These are phyloP conservation scores for Ilex aquifolium DNA, from an alignment of 257 asterid species.

Conservation along the genomic window DNA sequence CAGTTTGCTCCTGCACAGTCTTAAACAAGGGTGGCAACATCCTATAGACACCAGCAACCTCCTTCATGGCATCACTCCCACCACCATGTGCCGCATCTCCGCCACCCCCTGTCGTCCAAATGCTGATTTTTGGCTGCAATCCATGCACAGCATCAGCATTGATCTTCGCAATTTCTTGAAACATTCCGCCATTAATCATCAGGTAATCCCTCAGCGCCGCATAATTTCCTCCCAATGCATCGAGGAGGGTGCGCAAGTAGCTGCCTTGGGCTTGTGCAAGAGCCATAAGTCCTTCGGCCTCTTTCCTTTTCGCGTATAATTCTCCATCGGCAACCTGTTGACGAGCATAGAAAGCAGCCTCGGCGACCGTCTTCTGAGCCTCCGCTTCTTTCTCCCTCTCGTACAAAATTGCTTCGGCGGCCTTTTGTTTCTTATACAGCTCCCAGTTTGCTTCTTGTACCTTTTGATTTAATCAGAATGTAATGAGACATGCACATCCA, in stretches of 20 bases:
- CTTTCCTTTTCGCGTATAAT: constrained; percentile 47
- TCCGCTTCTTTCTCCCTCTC: constrained; percentile 52
- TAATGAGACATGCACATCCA: too few species aligned
- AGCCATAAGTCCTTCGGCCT: constrained; percentile 59
- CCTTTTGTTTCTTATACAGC: constrained; percentile 58
- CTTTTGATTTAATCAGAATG: constrained; percentile 7
- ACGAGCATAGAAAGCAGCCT: constrained; percentile 23
- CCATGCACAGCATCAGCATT: constrained; percentile 52
- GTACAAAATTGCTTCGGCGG: constrained; percentile 52
- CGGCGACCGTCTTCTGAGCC: constrained; percentile 46
- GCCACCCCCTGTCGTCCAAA: constrained; percentile 39
- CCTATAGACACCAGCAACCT: constrained; percentile 50
- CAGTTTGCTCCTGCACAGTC: constrained; percentile 68
- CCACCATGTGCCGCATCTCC: constrained; percentile 17
- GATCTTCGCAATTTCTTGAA: constrained; percentile 50
- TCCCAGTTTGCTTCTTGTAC: constrained; percentile 74
- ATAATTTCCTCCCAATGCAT: constrained; percentile 54
- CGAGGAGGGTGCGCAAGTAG: constrained; percentile 34
- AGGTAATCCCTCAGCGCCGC: constrained; percentile 46
- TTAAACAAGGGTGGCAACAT: constrained; percentile 58
- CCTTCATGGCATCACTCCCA: constrained; percentile 20
- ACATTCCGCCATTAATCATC: constrained; percentile 56
- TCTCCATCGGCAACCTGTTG: constrained; percentile 34
- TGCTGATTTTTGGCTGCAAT: constrained; percentile 60
- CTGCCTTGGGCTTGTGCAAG: constrained; percentile 63